A percentile compares a stretch with the other conserved stretches of the same genome.
Evolutionary conservation across 352 stramenopile species (phyloP).

Genomic region (Elongisporangium anandrum): DNA sequence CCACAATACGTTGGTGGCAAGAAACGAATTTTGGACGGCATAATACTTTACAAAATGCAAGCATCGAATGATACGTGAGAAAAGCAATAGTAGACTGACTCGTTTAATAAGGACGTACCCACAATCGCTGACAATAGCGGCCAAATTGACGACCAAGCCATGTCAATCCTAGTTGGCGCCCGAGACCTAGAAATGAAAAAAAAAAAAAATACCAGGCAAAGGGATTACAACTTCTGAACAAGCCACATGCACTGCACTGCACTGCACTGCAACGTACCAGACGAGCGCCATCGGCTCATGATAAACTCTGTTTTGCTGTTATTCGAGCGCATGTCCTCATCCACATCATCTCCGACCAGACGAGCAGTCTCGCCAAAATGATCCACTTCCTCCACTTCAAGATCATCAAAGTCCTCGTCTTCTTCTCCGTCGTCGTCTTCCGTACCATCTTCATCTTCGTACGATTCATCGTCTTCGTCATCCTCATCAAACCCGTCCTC

Average conservation of each 20-base stretch:
- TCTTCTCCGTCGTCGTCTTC: slow-evolving; percentile 28
- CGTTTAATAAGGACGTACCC: background rate
- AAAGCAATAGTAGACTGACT: background rate
- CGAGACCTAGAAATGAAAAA: background rate
- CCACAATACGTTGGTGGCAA: slow-evolving; percentile 72
- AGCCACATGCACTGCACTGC: background rate
- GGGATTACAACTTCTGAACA: background rate
- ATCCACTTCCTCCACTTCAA: background rate
- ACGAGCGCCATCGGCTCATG: background rate
- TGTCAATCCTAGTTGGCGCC: background rate
- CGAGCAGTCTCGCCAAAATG: background rate
- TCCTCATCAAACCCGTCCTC: slow-evolving; percentile 18
- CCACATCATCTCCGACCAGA: background rate
- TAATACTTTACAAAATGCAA: slow-evolving; percentile 13
- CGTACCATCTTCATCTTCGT: slow-evolving; percentile 27
- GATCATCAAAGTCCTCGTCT: slow-evolving; percentile 5
- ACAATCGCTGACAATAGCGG: background rate
- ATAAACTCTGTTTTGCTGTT: background rate
- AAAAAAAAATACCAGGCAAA: background rate
- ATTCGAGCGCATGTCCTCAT: background rate
- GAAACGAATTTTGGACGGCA: slow-evolving; percentile 63
- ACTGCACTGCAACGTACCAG: background rate
- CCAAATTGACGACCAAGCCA: background rate
- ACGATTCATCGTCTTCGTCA: slow-evolving; percentile 32
- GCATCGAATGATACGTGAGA: background rate